phyloP scores from a whole-genome alignment of 2,329 filamentous ascomycete species.

The Bipolaris sorokiniana region DNA sequence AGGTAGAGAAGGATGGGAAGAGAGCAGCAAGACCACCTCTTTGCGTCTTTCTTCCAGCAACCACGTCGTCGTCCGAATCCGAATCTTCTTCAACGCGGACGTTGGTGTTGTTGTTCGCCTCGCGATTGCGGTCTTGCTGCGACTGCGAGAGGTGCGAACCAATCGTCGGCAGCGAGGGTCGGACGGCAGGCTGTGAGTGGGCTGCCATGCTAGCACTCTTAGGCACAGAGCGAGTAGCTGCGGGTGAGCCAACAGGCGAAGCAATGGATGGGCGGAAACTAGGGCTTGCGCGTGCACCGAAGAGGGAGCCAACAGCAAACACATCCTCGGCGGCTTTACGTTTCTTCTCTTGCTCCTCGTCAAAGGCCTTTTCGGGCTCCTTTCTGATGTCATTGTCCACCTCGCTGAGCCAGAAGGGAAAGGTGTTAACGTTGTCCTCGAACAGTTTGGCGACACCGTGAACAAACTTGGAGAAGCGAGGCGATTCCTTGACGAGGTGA shows the following conservation, averaged over 20 bases:
- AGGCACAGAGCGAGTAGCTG: slow-evolving; percentile 30
- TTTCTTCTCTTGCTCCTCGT: slow-evolving; percentile 85
- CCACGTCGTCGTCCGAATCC: slow-evolving; percentile 59
- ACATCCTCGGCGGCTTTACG: slow-evolving; percentile 85
- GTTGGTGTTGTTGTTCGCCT: slow-evolving; percentile 31
- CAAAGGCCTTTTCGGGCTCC: slow-evolving; percentile 87
- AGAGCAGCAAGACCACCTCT: slow-evolving; percentile 70
- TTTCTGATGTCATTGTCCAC: slow-evolving; percentile 92
- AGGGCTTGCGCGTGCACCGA: slow-evolving; percentile 60
- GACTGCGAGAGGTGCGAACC: slow-evolving; percentile 24
- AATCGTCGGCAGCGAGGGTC: slow-evolving; percentile 21
- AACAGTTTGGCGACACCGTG: slow-evolving; percentile 92
- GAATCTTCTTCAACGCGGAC: slow-evolving; percentile 52
- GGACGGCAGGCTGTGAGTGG: slow-evolving; percentile 28
- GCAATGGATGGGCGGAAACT: slow-evolving; percentile 62
- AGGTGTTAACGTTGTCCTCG: slow-evolving; percentile 90
- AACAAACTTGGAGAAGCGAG: slow-evolving; percentile 95
- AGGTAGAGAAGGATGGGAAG: slow-evolving; percentile 81
- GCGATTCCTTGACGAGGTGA: slow-evolving; percentile 87
- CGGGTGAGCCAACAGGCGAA: slow-evolving; percentile 71
- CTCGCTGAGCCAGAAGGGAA: slow-evolving; percentile 95
- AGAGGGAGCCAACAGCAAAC: slow-evolving; percentile 84
- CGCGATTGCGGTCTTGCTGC: not conserved
- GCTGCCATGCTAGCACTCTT: slow-evolving; percentile 29
- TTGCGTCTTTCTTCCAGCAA: slow-evolving; percentile 51